A percentile compares a stretch with the other conserved stretches of the same genome.
Evolutionary conservation across 2,329 filamentous ascomycete species (phyloP).

Genomic region (Epichloe sibirici): DNA sequence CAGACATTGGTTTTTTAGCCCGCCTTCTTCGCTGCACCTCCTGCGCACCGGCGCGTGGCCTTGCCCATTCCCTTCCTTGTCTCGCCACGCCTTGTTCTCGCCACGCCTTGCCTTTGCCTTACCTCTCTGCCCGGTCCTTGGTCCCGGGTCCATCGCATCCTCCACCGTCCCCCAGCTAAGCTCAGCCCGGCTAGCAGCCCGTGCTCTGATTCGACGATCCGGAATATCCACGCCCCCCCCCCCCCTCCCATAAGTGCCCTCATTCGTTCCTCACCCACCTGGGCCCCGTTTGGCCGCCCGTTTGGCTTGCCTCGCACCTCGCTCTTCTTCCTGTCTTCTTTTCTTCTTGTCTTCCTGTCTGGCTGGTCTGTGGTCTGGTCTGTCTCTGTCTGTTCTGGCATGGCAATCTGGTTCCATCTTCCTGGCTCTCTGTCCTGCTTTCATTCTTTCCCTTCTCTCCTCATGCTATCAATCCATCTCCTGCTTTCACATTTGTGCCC

Average conservation of each 20-base stretch:
- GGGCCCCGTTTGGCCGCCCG: background rate
- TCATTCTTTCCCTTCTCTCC: background rate
- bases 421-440: constrained; percentile 2
- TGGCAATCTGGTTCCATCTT: background rate
- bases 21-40: background rate
- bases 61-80: background rate
- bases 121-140: constrained; percentile 3
- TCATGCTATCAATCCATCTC: background rate
- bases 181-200: background rate
- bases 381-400: no score
- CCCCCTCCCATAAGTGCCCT: background rate
- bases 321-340: background rate
- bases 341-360: background rate
- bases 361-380: no score
- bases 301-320: background rate
- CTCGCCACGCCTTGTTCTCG: background rate
- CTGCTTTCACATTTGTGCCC: background rate
- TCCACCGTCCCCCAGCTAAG: background rate
- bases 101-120: background rate
- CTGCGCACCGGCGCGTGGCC: background rate
- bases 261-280: constrained; percentile 1
- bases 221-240: background rate
- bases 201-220: background rate
- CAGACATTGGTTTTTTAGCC: no score
- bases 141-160: constrained; percentile 5